Evolutionary conservation across 306 rosid species (phyloP), one percentile per base, ranked within the genome.

Genomic region (Clitoria ternatea): DNA sequence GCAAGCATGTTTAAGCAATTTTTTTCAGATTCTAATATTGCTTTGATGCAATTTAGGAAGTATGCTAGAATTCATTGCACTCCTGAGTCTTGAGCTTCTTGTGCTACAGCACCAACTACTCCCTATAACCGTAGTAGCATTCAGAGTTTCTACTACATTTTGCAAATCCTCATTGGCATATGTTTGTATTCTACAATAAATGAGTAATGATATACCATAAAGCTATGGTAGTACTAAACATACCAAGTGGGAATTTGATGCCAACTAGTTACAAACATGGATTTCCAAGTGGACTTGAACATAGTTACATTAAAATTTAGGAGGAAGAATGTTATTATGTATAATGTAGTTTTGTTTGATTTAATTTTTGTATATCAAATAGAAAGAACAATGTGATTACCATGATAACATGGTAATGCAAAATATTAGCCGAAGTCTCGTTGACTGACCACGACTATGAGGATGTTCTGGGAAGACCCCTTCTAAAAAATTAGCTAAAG

Each of bases 121-220:
- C n/a, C 33, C 14, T 24, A 33, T 76, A 15, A 45, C 14, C n/a
- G 0, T 32, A n/a, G 52, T 45, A 6, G 56, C 14, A 17, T 27
- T 64, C 29, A 7, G 61, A 77, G 73, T 70, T 44, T 65, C 78
- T 20, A 42, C 15, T 14, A 3, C 65, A 14, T 33, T 52, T 53
- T 54, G 48, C 24, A 57, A 66, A 79, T 37, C 17, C 48, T 66
- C 47, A 17, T 27, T 35, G 53, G 24, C 70, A 33, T 12, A 2
- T 36, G 8, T 48, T 40, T 77, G 52, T 24, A 53, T 19, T 56
- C 20, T 45, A 30, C 13, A 33, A 57, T 15, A 55, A 24, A 26
- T 53, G 43, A 47, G 30, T 30, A 35, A 23, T 67, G 20, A 68
- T 44, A 52, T 55, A 29, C 24, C 35, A 50, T 22, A 13, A 53